These are phyloP conservation scores for Trametes gibbosa DNA, from an alignment of 768 basidiomycete species.

Conservation along the genomic window DNA sequence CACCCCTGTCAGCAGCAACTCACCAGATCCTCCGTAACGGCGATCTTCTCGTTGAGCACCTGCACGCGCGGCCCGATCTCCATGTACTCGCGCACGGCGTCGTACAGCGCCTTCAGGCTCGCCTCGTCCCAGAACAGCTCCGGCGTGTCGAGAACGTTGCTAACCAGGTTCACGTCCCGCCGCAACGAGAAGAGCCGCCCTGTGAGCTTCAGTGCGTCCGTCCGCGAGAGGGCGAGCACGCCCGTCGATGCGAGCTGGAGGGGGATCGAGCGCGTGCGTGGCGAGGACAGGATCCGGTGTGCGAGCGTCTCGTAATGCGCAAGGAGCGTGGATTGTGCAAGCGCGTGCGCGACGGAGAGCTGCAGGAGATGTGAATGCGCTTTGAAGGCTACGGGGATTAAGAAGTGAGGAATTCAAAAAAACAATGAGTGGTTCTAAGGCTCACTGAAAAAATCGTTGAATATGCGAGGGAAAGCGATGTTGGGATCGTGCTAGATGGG, in stretches of 20 bases:
- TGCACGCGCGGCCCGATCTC: slow-evolving; percentile 83
- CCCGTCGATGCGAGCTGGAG: slow-evolving; percentile 79
- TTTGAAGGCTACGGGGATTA: slow-evolving; percentile 66
- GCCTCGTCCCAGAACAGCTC: slow-evolving; percentile 96
- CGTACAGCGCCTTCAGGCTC: slow-evolving; percentile 83
- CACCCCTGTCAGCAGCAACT: slow-evolving; percentile 33
- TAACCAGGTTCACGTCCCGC: slow-evolving; percentile 86
- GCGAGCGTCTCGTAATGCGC: slow-evolving; percentile 83
- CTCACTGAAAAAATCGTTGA: slow-evolving; percentile 95
- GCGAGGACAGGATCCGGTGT: slow-evolving; percentile 73
- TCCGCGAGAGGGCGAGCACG: slow-evolving; percentile 68
- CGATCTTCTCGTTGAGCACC: slow-evolving; percentile 84
- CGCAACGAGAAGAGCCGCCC: slow-evolving; percentile 74
- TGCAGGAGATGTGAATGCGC: slow-evolving; percentile 87
- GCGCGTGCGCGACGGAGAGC: slow-evolving; percentile 90
- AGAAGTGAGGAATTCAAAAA: background rate
- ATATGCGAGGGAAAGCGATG: slow-evolving; percentile 86
- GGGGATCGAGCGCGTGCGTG: slow-evolving; percentile 77
- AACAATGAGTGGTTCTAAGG: slow-evolving; percentile 9
- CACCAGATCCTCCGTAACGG: slow-evolving; percentile 86
- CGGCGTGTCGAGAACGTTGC: slow-evolving; percentile 90
- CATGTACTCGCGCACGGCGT: slow-evolving; percentile 92
- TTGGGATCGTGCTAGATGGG: slow-evolving; percentile 73
- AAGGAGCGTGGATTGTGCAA: slow-evolving; percentile 91
- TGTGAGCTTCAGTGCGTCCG: slow-evolving; percentile 84